A percentile compares a stretch with the other conserved stretches of the same genome.
Conservation (phyloP, 1,284 basidiomycete species). For the Boletus semigastroideus region DNA sequence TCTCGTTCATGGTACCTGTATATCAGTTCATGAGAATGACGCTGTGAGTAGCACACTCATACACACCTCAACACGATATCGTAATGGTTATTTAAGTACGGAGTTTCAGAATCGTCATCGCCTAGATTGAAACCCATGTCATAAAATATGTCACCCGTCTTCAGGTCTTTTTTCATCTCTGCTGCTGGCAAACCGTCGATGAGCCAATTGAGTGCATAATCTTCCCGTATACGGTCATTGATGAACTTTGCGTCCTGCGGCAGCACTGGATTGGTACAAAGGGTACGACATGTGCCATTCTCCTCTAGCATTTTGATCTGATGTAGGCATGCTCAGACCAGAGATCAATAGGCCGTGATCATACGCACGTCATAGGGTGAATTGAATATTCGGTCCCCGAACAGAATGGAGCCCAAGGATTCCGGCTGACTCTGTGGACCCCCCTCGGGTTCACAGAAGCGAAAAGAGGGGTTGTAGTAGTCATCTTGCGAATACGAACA, state of each 20-base stretch:
- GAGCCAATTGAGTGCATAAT: conserved; percentile 95
- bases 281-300: conserved; percentile 71
- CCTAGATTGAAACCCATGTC: conserved; percentile 87
- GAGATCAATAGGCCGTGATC: not conserved
- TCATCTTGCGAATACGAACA: conserved; percentile 53
- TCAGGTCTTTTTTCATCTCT: conserved; percentile 82
- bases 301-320: conserved; percentile 78
- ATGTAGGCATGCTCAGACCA: conserved; percentile 8
- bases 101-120: conserved; percentile 57
- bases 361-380: conserved; percentile 79
- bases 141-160: conserved; percentile 82
- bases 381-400: conserved; percentile 94
- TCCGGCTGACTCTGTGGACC: conserved; percentile 83
- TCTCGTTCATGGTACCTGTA: conserved; percentile 80
- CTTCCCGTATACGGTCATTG: conserved; percentile 88
- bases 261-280: conserved; percentile 69
- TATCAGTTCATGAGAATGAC: conserved; percentile 14
- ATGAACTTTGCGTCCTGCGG: conserved; percentile 83
- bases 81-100: conserved; percentile 91
- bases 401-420: conserved; percentile 89
- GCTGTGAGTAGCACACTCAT: not conserved
- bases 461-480: conserved; percentile 84
- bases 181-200: conserved; percentile 93
- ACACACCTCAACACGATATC: conserved; percentile 75
- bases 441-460: conserved; percentile 82